Base-by-base conservation (phyloP, 2,329 filamentous ascomycete species). In the Fusarium oligoseptatum region DNA sequence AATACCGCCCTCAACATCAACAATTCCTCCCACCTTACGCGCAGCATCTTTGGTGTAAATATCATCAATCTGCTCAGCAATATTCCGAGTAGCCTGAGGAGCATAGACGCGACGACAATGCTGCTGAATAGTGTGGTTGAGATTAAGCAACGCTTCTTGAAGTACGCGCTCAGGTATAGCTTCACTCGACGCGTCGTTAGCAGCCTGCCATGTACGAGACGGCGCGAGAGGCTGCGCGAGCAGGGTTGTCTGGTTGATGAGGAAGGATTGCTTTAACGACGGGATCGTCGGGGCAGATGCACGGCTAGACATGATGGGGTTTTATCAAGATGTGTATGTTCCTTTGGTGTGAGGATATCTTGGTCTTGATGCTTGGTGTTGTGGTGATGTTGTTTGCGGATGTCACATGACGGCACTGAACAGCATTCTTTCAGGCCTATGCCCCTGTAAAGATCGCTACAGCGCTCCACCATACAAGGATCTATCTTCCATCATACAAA, bases 21-120 rank as follows among this genome's bases (percentile, higher is more conserved):
- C 80, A 2, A 70, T 79, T 1, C 80, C 82, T 11, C 77, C 78
- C 60, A 82, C 81, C 52, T 80, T 83, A 41, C 84, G 84, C 43
- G 87, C 85, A 6, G 82, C 83, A 15, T 84, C 83, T 7, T 82
- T 82, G 81, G 88, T 87, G 80, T 94, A 94, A 52, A 93, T 83
- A 57, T 83, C 82, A 81, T 93, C 91, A 48, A 95, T 90, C 83
- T 95, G 92, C 84, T 94, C 92, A 2, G 92, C 92, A 20, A 94
- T 88, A 77, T 93, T 91, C 39, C 92, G 88, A 61, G 88, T 90
- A n/a, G 92, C 91, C 76, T 93, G 91, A 0, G 91, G 88, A 17
- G 91, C 88, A 80, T 94, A 94, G 6, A 91, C 90, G 65, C 91
- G 88, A 39, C 89, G 89, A 34, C 88, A 88, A 80, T 95, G 93